Conservation (phyloP, 768 basidiomycete species). For the Collybia sordida region DNA sequence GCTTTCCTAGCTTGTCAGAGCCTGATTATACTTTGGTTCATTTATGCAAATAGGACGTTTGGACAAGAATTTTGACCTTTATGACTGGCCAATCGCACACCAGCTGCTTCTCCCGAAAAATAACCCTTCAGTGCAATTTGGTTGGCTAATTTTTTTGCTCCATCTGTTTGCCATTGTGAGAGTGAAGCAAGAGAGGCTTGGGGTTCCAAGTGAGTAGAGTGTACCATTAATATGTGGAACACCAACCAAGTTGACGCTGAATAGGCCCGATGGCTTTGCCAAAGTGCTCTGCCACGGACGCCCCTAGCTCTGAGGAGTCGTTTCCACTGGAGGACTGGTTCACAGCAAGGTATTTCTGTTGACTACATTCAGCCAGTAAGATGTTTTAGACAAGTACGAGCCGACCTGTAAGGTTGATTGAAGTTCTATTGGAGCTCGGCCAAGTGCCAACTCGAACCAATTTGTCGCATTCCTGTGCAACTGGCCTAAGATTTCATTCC, state of each 20-base stretch:
- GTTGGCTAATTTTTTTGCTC: conserved; percentile 76
- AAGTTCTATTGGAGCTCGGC: conserved; percentile 87
- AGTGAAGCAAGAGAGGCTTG: conserved; percentile 55
- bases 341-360: conserved; percentile 83
- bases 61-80: conserved; percentile 43
- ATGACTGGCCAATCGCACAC: conserved; percentile 68
- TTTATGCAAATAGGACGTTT: neutral
- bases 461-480: conserved; percentile 69
- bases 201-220: conserved; percentile 3
- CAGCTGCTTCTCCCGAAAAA: conserved; percentile 84
- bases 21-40: conserved; percentile 31
- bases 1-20: conserved; percentile 57
- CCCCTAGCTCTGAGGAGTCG: conserved; percentile 85
- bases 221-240: neutral
- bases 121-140: conserved; percentile 92
- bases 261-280: conserved; percentile 78
- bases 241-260: conserved; percentile 72
- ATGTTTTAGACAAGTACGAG: conserved; percentile 1
- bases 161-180: conserved; percentile 73
- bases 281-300: conserved; percentile 85
- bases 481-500: conserved; percentile 80
- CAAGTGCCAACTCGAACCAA: conserved; percentile 88
- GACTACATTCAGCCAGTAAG: conserved; percentile 1
- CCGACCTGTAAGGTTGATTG: conserved; percentile 88
- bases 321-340: conserved; percentile 68